Conservation (phyloP, 2,329 filamentous ascomycete genomes). For the Plectosphaerella cucumerina region DNA sequence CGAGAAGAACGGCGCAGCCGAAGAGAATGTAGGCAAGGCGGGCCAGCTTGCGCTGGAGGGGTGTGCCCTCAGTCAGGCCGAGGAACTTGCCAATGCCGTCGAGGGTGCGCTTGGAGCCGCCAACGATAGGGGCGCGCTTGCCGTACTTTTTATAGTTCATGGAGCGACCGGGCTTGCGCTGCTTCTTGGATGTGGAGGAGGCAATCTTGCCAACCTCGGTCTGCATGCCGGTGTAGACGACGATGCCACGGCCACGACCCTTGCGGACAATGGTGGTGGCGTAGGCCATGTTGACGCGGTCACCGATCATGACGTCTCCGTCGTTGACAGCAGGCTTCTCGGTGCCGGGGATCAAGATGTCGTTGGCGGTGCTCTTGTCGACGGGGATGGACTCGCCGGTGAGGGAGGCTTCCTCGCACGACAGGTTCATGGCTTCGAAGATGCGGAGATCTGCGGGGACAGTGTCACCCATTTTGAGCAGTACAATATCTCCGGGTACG, state of each 20-base stretch:
- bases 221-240: conserved; percentile 67
- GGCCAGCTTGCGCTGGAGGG: conserved; percentile 72
- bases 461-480: conserved; percentile 67
- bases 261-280: conserved; percentile 70
- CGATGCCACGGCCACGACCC: conserved; percentile 68
- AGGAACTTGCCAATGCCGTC: conserved; percentile 54
- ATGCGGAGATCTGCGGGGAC: conserved; percentile 69
- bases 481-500: conserved; percentile 67
- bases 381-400: conserved; percentile 74
- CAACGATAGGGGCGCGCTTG: conserved; percentile 42
- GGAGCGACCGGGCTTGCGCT: conserved; percentile 49
- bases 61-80: conserved; percentile 64
- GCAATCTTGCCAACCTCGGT: conserved; percentile 71
- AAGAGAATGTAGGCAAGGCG: conserved; percentile 76
- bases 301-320: conserved; percentile 60
- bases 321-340: conserved; percentile 40
- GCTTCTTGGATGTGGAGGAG: conserved; percentile 46
- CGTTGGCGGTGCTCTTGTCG: conserved; percentile 56
- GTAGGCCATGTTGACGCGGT: conserved; percentile 71
- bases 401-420: conserved; percentile 73
- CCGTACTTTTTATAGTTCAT: conserved; percentile 52
- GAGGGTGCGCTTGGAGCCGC: conserved; percentile 40
- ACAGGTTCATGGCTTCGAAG: conserved; percentile 72
- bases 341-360: conserved; percentile 37
- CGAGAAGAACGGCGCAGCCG: conserved; percentile 58